Conservation (phyloP, 1,139 yeast species). For the Wickerhamomyces sp. region DNA sequence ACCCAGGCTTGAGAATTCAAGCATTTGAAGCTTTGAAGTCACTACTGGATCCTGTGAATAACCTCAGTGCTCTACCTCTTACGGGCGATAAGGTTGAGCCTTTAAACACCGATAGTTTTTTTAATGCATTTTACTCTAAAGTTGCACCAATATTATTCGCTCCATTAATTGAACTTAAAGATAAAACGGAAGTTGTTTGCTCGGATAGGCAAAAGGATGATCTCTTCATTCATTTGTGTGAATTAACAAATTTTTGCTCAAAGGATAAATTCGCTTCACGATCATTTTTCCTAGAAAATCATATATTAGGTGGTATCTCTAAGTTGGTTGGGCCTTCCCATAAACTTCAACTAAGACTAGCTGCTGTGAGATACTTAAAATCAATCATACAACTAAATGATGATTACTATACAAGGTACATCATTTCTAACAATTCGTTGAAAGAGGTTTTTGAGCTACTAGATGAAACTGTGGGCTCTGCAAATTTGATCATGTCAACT, state of each 20-base stretch:
- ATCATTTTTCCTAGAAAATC: conserved; percentile 55
- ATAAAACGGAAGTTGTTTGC: conserved; percentile 15
- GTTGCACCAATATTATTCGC: conserved; percentile 59
- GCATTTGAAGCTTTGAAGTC: conserved; percentile 79
- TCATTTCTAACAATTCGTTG: conserved; percentile 53
- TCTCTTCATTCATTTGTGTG: conserved; percentile 62
- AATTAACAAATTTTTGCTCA: conserved; percentile 61
- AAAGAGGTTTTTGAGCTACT: conserved; percentile 48
- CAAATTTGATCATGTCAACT: conserved; percentile 71
- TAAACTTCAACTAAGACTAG: conserved; percentile 50
- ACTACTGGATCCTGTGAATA: conserved; percentile 52
- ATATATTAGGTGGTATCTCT: conserved; percentile 50
- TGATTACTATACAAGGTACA: conserved; percentile 49
- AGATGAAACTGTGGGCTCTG: conserved; percentile 43
- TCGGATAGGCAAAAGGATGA: conserved; percentile 27
- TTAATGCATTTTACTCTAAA: conserved; percentile 54
- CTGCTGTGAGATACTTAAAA: conserved; percentile 63
- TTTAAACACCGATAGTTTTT: conserved; percentile 47
- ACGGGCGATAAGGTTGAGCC: conserved; percentile 31
- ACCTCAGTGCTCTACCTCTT: conserved; percentile 11
- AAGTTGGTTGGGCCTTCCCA: conserved; percentile 37
- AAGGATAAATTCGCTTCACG: conserved; percentile 49
- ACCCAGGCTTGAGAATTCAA: conserved; percentile 74
- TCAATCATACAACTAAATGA: conserved; percentile 58
- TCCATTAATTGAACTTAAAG: conserved; percentile 38